Base-by-base conservation (phyloP, 1,139 yeast species). In the Geotrichum klebahnii region DNA sequence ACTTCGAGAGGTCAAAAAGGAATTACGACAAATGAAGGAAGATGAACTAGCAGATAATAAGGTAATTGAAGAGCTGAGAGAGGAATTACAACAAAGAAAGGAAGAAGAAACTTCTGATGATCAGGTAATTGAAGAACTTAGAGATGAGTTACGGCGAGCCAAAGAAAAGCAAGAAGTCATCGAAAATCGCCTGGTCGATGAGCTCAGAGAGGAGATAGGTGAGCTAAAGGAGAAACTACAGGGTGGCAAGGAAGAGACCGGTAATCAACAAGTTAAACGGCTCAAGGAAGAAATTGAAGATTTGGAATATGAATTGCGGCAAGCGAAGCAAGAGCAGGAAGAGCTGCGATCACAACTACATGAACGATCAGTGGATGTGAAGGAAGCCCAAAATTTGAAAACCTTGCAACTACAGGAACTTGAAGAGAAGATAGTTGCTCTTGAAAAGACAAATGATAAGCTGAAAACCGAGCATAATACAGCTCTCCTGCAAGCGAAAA, bases 261-360 rank as follows among this genome's bases (percentile, higher is more conserved):
- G 22, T 5, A 54, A 54, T 8, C n/a, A n/a, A 14, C 44, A 48
- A 22, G 39, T 5, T 1, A 40, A 3, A 6, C 40, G 28, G 6
- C 46, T 34, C 3, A n/a, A 17, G 9, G 23, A 34, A 5, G 50
- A 55, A 38, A 33, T 52, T 17, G 53, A 59, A 19, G 60, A 59
- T 12, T 48, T 65, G 23, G 61, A 60, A 23, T 54, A 32, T 17
- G 49, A 59, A 12, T 32, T 65, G 19, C 41, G 54, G 23, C 53
- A 58, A 28, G 59, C 41, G 40, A 55, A 39, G 32, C 56, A 50
- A 12, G 44, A 24, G 16, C 36, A 40, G 14, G 35, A 40, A 2
- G 14, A 8, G 10, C 28, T 40, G 12, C 44, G 36, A 6, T 3
- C 5, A 8, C 44, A 40, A 22, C 12, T 40, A 9, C 34, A 29